Conservation (phyloP, 805 yeast genomes). For the Kodamaea nitidulidarum region DNA sequence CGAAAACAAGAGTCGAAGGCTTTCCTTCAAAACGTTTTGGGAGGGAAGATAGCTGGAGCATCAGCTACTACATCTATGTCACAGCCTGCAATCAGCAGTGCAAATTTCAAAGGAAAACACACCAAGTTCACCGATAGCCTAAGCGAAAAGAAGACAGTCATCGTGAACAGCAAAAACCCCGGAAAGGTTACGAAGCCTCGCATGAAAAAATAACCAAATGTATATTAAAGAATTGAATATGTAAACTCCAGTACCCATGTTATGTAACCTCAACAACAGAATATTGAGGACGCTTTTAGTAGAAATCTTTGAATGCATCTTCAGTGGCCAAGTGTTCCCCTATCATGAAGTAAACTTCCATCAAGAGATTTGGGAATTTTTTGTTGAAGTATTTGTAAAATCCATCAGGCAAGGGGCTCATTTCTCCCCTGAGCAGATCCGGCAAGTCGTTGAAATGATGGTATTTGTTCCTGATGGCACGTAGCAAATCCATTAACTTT, state of each 20-base stretch:
- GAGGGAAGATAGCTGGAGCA: conserved; percentile 24
- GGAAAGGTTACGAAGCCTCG: conserved; percentile 6
- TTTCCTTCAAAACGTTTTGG: conserved; percentile 45
- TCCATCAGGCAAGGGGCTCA: conserved; percentile 82
- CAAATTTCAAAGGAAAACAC: conserved; percentile 52
- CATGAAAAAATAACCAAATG: conserved; percentile 7
- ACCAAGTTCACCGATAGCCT: conserved; percentile 39
- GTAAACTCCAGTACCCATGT: neutral
- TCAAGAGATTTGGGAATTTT: conserved; percentile 73
- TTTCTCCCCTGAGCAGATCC: conserved; percentile 50
- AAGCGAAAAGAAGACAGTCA: neutral
- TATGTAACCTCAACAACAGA: neutral
- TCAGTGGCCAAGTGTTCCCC: conserved; percentile 57
- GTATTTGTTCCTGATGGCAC: conserved; percentile 89
- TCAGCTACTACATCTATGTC: conserved; percentile 23
- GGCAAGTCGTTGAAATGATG: conserved; percentile 95
- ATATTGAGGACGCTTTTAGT: no score
- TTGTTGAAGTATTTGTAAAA: conserved; percentile 71
- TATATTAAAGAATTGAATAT: conserved; percentile 5
- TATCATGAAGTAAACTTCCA: conserved; percentile 68
- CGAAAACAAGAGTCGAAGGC: conserved; percentile 40
- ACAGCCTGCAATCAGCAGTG: conserved; percentile 50
- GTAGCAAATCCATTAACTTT: conserved; percentile 75
- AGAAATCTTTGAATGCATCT: conserved; percentile 47
- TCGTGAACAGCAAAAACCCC: neutral